Percentiles rank a stretch among this genome's conserved stretches.
Conservation (phyloP, 2,329 filamentous ascomycete genomes). For the Fusarium dlaminii region DNA sequence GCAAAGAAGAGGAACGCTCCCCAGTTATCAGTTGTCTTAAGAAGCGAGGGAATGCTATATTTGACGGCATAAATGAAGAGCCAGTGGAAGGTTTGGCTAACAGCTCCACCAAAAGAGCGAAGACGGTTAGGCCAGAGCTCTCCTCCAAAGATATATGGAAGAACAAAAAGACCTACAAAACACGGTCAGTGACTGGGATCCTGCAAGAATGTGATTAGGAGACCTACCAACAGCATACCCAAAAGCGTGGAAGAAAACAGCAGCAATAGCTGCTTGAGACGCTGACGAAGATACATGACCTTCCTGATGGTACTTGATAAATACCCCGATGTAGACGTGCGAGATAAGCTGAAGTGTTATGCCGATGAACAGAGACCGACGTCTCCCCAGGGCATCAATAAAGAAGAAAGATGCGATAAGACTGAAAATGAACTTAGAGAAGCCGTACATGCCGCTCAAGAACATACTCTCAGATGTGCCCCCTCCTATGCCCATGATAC, state of each 20-base stretch:
- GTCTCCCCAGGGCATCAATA: not conserved
- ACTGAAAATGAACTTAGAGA: not conserved
- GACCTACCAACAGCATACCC: not conserved
- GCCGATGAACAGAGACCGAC: not conserved
- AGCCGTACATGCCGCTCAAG: not conserved
- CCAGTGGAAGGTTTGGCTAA: not conserved
- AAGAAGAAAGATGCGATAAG: not conserved
- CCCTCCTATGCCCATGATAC: not conserved
- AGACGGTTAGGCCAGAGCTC: not conserved
- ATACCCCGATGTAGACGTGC: not conserved
- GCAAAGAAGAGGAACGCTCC: not conserved
- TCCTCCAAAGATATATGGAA: not conserved
- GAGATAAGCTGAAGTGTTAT: not conserved
- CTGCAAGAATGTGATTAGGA: too few species aligned
- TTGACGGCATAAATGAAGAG: not conserved
- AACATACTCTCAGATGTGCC: not conserved
- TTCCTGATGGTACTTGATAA: not conserved
- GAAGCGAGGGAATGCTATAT: not conserved
- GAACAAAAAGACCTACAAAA: not conserved
- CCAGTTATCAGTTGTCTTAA: not conserved
- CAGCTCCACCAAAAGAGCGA: not conserved
- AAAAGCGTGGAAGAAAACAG: not conserved
- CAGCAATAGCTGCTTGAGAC: not conserved
- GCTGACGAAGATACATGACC: not conserved
- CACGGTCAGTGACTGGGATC: not conserved